phyloP scores from a whole-genome alignment of 2,329 filamentous ascomycete species.

The Juglanconis juglandina region DNA sequence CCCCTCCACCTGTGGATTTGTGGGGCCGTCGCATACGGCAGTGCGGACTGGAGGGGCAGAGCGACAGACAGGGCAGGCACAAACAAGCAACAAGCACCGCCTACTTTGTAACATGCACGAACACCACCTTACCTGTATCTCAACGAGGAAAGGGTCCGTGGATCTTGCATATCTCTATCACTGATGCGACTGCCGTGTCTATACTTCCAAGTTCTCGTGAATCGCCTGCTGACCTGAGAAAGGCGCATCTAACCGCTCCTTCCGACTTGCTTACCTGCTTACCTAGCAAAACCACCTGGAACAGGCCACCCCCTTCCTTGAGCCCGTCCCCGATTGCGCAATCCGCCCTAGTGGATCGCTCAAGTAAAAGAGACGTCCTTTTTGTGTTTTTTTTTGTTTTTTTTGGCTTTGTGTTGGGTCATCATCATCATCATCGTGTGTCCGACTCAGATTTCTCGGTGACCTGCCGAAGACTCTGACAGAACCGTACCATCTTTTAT shows the following conservation, averaged over 20 bases:
- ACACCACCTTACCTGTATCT: too few species aligned
- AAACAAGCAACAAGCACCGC: too few species aligned
- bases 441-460: background rate
- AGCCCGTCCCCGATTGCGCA: constrained; percentile 14
- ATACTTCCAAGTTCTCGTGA: background rate
- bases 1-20: too few species aligned
- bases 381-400: background rate
- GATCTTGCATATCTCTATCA: too few species aligned
- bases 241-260: background rate
- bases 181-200: too few species aligned
- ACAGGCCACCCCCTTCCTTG: background rate
- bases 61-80: too few species aligned
- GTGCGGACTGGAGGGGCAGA: too few species aligned
- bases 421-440: background rate
- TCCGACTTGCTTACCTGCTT: background rate
- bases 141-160: too few species aligned
- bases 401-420: background rate
- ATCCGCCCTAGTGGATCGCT: constrained; percentile 10
- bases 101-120: too few species aligned
- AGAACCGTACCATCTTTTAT: background rate
- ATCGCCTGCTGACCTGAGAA: background rate
- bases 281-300: too few species aligned
- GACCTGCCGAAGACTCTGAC: too few species aligned
- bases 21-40: too few species aligned
- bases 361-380: background rate